Evolutionary conservation across 805 yeast species (phyloP), one percentile per base, ranked within the genome.

Genomic region (Candida wancherniae): DNA sequence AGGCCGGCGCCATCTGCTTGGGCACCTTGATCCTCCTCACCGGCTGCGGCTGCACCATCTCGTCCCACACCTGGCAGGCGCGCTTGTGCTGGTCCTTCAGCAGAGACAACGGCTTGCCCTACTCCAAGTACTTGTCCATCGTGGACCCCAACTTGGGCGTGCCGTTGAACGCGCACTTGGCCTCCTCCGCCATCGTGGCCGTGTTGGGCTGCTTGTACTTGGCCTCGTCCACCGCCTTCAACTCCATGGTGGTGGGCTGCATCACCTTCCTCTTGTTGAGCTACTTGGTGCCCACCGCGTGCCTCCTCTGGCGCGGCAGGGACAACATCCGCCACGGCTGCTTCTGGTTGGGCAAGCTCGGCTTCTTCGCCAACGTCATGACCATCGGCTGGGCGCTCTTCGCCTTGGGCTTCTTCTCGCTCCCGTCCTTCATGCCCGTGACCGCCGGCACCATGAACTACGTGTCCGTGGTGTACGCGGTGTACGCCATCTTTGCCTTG

Each of bases 51-150:
- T 61, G 67, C 45, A 63, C 64, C 18, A 55, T 61, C 32, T 49
- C 61, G 20, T 58, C 61, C 26, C 67, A 61, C 48, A 63, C 68
- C 15, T 63, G 67, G 67, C 68, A 63, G 52, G 59, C 67, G 15
- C 53, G 69, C 48, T 50, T 63, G 37, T 60, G 67, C 42, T 63
- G 67, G 67, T 58, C 66, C 8, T 63, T 63, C 45, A 53, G 63
- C 28, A 57, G 69, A 53, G 68, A 63, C 53, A 56, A 59, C 34
- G 69, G 68, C 9, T 55, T 63, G 44, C 69, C 69, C n/a, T 55
- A 50, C 28, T 60, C 67, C 39, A 59, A 58, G 43, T 52, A 55
- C 42, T 58, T 58, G 44, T 43, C 60, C n/a, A 48, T 51, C 19
- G 53, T 63, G 14, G 59, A 61, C 49, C 61, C 63, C 18, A 58